A percentile compares a stretch with the other conserved stretches of the same genome.
Conservation (phyloP, 2,329 filamentous ascomycete genomes). For the Colletotrichum plurivorum region DNA sequence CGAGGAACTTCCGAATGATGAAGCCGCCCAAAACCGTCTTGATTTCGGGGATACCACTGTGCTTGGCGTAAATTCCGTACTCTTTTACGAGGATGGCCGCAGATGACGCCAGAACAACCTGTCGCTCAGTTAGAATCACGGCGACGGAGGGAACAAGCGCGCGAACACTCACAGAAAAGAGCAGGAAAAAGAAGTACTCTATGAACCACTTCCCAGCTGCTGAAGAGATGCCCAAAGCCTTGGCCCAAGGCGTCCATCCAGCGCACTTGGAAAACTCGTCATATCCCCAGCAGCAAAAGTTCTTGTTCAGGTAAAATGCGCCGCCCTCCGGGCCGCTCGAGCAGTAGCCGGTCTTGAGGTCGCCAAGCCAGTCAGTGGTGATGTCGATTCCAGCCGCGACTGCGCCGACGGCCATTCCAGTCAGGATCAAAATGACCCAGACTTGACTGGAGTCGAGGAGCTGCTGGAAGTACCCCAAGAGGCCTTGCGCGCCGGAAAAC, state of each 20-base stretch:
- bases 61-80: conserved; percentile 90
- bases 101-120: conserved; percentile 83
- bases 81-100: conserved; percentile 86
- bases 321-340: conserved; percentile 81
- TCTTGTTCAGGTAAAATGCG: conserved; percentile 90
- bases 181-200: conserved; percentile 88
- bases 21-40: conserved; percentile 97
- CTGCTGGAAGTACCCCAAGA: conserved; percentile 80
- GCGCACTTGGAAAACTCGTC: conserved; percentile 85
- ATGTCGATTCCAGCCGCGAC: conserved; percentile 93
- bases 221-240: conserved; percentile 77
- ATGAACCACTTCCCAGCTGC: conserved; percentile 82
- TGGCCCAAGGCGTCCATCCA: conserved; percentile 90
- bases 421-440: conserved; percentile 90
- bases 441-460: conserved; percentile 89
- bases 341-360: conserved; percentile 93
- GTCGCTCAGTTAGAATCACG: conserved; percentile 1
- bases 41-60: conserved; percentile 97
- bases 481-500: conserved; percentile 75
- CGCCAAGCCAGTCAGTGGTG: conserved; percentile 91
- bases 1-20: conserved; percentile 89
- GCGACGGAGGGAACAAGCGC: not conserved
- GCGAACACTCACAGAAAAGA: conserved; percentile 78
- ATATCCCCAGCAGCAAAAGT: conserved; percentile 94
- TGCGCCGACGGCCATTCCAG: conserved; percentile 85